Evolutionary conservation across 2,329 filamentous ascomycete genomes (phyloP), one percentile per base, ranked within the genome.

Genomic region (Fusarium sp.): DNA sequence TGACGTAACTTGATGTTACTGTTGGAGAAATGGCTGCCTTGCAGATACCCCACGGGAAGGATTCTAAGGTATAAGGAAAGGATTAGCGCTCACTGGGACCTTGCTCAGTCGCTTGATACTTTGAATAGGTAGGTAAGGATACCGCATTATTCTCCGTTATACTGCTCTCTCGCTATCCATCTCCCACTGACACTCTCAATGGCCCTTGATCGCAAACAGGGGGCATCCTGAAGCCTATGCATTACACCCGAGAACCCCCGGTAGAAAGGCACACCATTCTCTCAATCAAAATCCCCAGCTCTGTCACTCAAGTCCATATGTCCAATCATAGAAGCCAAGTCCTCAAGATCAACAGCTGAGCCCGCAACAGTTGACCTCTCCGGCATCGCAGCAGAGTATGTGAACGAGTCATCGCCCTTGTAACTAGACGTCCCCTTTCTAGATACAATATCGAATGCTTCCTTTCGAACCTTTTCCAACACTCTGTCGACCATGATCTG

Each of bases 351-450:
- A 42, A 14, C 58, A 8, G 34, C 47, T 13, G 61, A 63, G 10
- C 37, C 61, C 7, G 45, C 61, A 22, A 54, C 45, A 5, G 45
- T 56, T 22, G 61, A 29, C 29, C 47, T 56, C 8, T 20, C 61
- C 2, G 61, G 47, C 86, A 0, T 89, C 89, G 77, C 92, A 92
- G 31, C 62, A 29, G 69, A 70, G 27, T 58, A 58, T 4, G 72
- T 74, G 18, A 69, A 59, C 1, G 72, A 74, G 22, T 72, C 70
- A 10, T 70, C 47, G 6, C 34, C 52, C 40, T 45, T 72, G 35
- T 64, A 72, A 20, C 47, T 68, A 1, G 64, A 66, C 6, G 66
- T 56, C 3, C 29, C 38, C 45, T 68, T 72, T 24, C 34, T 59
- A 24, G n/a, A 47, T 7, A 74, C 65, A 9, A 72, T 54, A 6